Evolutionary conservation across 75 land plant species (phyloP).

Genomic region (Pseudotsuga menziesii): DNA sequence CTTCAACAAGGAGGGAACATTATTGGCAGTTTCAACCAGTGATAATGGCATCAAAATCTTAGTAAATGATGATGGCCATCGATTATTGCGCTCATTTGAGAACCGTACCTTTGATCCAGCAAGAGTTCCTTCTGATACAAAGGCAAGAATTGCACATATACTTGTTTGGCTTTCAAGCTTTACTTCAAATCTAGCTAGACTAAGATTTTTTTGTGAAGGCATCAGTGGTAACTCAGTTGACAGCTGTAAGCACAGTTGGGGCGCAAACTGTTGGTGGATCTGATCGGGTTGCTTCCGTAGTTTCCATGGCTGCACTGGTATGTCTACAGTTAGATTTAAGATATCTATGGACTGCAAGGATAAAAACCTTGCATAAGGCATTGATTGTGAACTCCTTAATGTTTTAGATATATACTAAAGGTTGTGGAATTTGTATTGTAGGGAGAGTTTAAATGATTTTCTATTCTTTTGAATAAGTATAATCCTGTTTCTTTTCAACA

Average conservation of each 20-base stretch:
- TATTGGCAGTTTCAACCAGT: constrained; percentile 77
- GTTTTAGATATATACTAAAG: background rate
- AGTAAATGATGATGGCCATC: constrained; percentile 70
- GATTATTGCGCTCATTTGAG: constrained; percentile 56
- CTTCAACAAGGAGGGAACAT: constrained; percentile 77
- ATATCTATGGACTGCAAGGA: background rate
- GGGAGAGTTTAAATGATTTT: background rate
- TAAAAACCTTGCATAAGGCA: background rate
- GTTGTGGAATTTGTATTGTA: background rate
- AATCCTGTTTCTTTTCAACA: background rate
- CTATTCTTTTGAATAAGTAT: background rate
- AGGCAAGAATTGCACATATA: constrained; percentile 28
- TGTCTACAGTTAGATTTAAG: constrained; percentile 4
- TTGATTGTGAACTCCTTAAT: background rate
- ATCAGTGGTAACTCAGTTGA: constrained; percentile 36
- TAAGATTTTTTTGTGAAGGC: background rate
- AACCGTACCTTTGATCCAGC: constrained; percentile 51
- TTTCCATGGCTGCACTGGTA: constrained; percentile 44
- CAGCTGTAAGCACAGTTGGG: constrained; percentile 25
- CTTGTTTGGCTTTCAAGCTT: constrained; percentile 2
- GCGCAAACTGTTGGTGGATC: constrained; percentile 37
- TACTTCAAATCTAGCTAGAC: background rate
- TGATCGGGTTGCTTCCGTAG: constrained; percentile 37
- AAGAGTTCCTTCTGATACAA: constrained; percentile 35
- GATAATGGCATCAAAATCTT: constrained; percentile 80